These are phyloP conservation scores for Teratosphaeria gauchensis DNA, from an alignment of 2,329 filamentous ascomycete species.

Conservation along the genomic window DNA sequence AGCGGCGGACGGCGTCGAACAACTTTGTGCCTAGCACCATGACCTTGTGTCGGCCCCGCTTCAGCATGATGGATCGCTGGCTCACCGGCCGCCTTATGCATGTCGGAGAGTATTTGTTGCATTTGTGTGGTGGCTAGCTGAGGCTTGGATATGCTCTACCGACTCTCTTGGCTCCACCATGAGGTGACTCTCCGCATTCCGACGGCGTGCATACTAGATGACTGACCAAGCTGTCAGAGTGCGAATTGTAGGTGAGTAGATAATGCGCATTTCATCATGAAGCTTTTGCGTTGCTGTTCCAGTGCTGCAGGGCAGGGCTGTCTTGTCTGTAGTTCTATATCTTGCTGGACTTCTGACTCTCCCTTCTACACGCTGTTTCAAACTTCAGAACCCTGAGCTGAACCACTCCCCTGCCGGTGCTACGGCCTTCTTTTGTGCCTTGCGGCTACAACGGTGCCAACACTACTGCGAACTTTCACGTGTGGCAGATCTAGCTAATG, in stretches of 20 bases:
- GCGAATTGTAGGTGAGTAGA: not conserved
- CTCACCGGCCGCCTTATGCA: not conserved
- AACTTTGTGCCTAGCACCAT: not conserved
- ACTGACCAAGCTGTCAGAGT: not conserved
- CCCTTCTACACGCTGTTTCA: not conserved
- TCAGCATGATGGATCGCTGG: not conserved
- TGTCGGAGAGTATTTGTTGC: not conserved
- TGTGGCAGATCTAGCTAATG: not conserved
- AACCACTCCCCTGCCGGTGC: not conserved
- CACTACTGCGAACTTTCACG: not conserved
- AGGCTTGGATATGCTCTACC: not conserved
- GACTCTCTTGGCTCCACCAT: not conserved
- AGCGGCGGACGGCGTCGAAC: not conserved
- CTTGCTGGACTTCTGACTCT: not conserved
- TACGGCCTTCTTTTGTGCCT: not conserved
- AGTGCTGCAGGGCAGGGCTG: not conserved
- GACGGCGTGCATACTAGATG: not conserved
- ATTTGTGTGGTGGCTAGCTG: not conserved
- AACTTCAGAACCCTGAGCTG: not conserved
- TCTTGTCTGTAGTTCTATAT: not conserved
- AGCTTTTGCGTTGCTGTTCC: not conserved
- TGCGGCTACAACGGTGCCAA: no score
- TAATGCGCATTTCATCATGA: not conserved
- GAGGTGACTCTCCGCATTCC: constrained; percentile 1
- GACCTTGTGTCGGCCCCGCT: not conserved